A percentile compares a stretch with the other conserved stretches of the same genome.
phyloP scores from a whole-genome alignment of 2,329 filamentous ascomycete species.

The Mollisia scopiformis region DNA sequence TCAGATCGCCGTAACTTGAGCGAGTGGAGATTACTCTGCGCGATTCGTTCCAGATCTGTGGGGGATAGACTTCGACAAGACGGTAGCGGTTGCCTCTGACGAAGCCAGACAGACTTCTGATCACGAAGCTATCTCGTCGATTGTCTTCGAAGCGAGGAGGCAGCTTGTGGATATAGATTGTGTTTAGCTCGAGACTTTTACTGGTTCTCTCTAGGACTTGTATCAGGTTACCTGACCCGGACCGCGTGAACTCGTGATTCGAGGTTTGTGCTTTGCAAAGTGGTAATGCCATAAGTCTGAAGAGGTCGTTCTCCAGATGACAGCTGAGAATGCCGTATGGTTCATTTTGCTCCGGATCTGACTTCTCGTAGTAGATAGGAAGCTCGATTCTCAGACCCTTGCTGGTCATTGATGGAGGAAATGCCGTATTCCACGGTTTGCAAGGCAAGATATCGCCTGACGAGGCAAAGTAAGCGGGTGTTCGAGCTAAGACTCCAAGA shows the following conservation, averaged over 20 bases:
- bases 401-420: conserved; percentile 2
- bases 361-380: not conserved
- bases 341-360: not conserved
- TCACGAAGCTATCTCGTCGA: not conserved
- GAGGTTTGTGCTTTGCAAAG: not conserved
- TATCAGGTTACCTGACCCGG: not conserved
- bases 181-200: not conserved
- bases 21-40: not conserved
- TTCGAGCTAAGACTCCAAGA: not conserved
- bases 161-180: not conserved
- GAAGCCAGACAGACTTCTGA: not conserved
- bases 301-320: not conserved
- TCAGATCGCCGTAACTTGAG: not conserved
- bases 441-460: not conserved
- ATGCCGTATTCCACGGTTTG: not conserved
- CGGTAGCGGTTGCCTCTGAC: not conserved
- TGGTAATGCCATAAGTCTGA: not conserved
- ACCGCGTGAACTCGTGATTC: not conserved
- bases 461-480: not conserved
- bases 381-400: not conserved
- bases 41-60: not conserved
- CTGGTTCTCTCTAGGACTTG: not conserved
- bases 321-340: not conserved
- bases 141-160: not conserved
- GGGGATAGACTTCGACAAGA: not conserved